Evolutionary conservation across 2,329 filamentous ascomycete genomes (phyloP), one percentile per base, ranked within the genome.

Genomic region (Arthroderma sp.): DNA sequence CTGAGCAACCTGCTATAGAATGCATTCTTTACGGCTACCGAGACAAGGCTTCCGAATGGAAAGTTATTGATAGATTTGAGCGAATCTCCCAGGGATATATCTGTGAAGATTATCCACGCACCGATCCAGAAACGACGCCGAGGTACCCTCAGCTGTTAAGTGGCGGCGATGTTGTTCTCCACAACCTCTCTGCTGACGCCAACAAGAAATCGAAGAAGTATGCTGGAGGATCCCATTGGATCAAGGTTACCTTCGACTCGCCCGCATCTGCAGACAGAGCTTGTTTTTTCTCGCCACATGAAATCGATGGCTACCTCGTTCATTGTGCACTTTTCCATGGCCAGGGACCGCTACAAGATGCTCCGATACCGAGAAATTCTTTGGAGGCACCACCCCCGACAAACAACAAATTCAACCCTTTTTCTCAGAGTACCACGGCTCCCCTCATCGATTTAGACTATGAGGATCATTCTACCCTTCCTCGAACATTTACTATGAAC

Each of bases 91-190:
- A 67, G 30, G 88, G 88, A 28, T 69, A 78, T 50, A 86, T 95
- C 59, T 88, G 88, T 64, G 89, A 96, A 66, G 88, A 95, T 65
- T 96, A 96, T 64, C 79, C 87, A 6, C 80, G 89, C 50, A 80
- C 84, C 51, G 82, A 89, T n/a, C 83, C 85, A 2, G 72, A 78
- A 45, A 74, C 80, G 50, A 75, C 77, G 57, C 72, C 74, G 46
- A 74, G 82, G 47, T 89, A 83, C 68, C 83, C 68, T n/a, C 66
- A 84, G 58, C 75, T 80, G 1, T 78, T 88, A 53, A 75, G 85
- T 49, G 75, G 82, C 50, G 81, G 86, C 54, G 77, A 83, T 42
- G 79, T 83, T 6, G 79, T 82, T 40, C 77, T 79, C 47, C 73
- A 76, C 42, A 74, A 75, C 6, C 67, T 94, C 43, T 83, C 81